Conservation (phyloP, 345 rosid species). For the Crucihimalaya himalaica region DNA sequence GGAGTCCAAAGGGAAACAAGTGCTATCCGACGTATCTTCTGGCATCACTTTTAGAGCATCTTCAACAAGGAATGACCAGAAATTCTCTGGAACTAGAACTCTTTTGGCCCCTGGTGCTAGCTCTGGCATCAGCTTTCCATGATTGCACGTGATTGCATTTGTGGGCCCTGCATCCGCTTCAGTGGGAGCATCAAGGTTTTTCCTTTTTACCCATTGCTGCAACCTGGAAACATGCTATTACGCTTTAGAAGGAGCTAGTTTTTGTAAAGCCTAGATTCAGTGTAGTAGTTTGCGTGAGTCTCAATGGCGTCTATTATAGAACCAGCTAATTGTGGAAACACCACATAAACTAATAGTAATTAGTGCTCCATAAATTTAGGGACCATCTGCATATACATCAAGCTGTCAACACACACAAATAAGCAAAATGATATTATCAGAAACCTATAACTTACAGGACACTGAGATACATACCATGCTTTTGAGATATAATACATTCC, state of each 20-base stretch:
- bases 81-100: constrained; percentile 72
- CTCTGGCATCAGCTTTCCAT: constrained; percentile 84
- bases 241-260: constrained; percentile 30
- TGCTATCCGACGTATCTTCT: constrained; percentile 58
- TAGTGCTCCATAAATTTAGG: constrained; percentile 2
- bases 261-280: constrained; percentile 4
- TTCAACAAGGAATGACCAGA: constrained; percentile 85
- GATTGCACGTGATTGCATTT: constrained; percentile 68
- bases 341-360: constrained; percentile 18
- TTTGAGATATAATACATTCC: constrained; percentile 77
- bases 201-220: constrained; percentile 94
- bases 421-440: constrained; percentile 17
- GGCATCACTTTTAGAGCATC: constrained; percentile 69
- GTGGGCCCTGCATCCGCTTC: constrained; percentile 95
- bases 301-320: constrained; percentile 5
- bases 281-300: constrained; percentile 3
- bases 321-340: constrained; percentile 15
- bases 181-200: constrained; percentile 83
- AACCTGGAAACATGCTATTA: constrained; percentile 56
- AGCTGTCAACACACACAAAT: constrained; percentile 14
- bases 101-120: constrained; percentile 91
- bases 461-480: constrained; percentile 63
- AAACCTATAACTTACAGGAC: constrained; percentile 21
- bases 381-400: constrained; percentile 25
- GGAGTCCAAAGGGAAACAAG: constrained; percentile 60